Evolutionary conservation across 495 filamentous ascomycete genomes (phyloP), one percentile per base, ranked within the genome.

Genomic region (Xylaria curta): DNA sequence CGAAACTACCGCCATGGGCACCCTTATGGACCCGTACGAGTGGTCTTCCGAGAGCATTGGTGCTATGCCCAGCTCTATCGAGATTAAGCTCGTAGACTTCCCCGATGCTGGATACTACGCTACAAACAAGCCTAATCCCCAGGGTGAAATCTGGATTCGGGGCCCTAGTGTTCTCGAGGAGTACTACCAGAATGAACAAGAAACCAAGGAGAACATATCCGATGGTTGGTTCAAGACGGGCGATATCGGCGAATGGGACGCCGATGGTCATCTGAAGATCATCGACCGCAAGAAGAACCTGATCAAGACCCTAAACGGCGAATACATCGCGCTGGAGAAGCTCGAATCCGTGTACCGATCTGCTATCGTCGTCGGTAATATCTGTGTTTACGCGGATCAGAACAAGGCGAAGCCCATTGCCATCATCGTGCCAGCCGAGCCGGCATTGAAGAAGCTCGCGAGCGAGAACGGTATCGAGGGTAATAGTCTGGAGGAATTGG

Each of bases 231-330:
- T 97, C 88, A 95, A 91, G 90, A 97, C 94, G 49, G 94, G 94
- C 63, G 94, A 98, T 75, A 95, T 98, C 76, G 94, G 94, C 76
- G 93, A 98, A 84, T 98, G 92, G 82, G 92, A 95, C 78, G 77
- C 83, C 71, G 88, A 91, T 76, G 94, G 94, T 71, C 91, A 97
- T 78, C 83, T 98, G 63, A 89, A 87, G 76, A 92, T 98, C 81
- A 97, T 98, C 76, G 94, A 98, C 82, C 93, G 94, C 76, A 98
- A 97, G 92, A 98, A 98, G 91, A 98, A 98, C 81, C 82, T 98
- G 72, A 92, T 97, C 80, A 98, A 98, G 90, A 99, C 94, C 3
- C 86, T 92, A 68, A 94, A 95, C 78, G 96, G 96, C 77, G 96
- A 99, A 85, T 99, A 99, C 82, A 97, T 99, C 79, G 96, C 96